Conservation (phyloP, 1,139 yeast species). For the Yamadazyma mexicana region DNA sequence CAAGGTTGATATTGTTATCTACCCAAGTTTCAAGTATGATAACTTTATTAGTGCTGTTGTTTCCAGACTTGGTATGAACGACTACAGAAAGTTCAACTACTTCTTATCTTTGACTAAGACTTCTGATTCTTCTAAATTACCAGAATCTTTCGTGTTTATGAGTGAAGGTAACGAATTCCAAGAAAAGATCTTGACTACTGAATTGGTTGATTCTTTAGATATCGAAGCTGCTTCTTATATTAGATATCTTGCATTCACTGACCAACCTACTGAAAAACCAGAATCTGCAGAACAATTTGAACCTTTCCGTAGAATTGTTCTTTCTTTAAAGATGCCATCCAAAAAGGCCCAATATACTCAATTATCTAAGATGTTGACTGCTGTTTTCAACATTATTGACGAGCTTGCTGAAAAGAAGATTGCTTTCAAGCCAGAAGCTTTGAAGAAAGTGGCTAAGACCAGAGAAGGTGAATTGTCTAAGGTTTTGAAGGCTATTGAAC, state of each 20-base stretch:
- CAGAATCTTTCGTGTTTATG: slow-evolving; percentile 82
- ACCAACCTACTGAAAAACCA: slow-evolving; percentile 75
- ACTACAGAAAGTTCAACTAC: slow-evolving; percentile 72
- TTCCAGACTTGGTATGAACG: slow-evolving; percentile 80
- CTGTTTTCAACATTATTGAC: slow-evolving; percentile 57
- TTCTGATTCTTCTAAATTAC: slow-evolving; percentile 66
- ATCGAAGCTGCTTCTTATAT: slow-evolving; percentile 53
- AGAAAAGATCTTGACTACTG: slow-evolving; percentile 54
- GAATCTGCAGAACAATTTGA: slow-evolving; percentile 47
- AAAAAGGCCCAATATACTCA: slow-evolving; percentile 47
- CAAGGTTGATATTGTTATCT: slow-evolving; percentile 59
- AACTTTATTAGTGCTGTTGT: slow-evolving; percentile 83
- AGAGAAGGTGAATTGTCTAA: slow-evolving; percentile 71
- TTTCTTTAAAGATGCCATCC: slow-evolving; percentile 51
- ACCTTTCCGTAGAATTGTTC: slow-evolving; percentile 55
- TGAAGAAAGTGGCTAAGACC: slow-evolving; percentile 69
- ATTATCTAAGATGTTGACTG: slow-evolving; percentile 47
- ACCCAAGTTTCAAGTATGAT: slow-evolving; percentile 58
- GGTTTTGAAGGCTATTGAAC: slow-evolving; percentile 59
- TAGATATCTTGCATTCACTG: slow-evolving; percentile 76
- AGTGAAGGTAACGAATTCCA: slow-evolving; percentile 82
- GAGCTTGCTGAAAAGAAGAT: slow-evolving; percentile 44
- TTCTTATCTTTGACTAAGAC: slow-evolving; percentile 84
- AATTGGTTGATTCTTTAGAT: slow-evolving; percentile 47
- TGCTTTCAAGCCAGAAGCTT: slow-evolving; percentile 63